A percentile compares a stretch with the other conserved stretches of the same genome.
Evolutionary conservation across 1,284 basidiomycete species (phyloP).

Genomic region (Boletellus deceptivus): DNA sequence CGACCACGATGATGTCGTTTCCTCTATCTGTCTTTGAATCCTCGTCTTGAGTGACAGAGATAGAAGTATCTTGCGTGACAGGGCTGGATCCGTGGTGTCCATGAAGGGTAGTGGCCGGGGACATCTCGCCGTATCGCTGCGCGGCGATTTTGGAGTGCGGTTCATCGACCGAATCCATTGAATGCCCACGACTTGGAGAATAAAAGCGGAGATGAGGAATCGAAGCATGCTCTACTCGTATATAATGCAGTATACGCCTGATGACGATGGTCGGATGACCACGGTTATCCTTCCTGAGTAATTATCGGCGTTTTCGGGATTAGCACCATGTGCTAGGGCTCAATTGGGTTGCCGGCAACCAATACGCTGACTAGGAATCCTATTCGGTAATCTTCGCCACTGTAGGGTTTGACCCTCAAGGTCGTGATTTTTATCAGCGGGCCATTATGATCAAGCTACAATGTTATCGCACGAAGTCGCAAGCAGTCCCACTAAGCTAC

Average conservation of each 20-base stretch:
- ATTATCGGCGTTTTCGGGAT: neutral
- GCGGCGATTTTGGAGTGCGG: neutral
- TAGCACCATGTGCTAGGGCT: too few relatives aligned
- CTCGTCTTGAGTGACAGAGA: neutral
- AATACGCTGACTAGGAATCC: too few relatives aligned
- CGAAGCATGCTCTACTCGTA: neutral
- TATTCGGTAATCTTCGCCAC: too few relatives aligned
- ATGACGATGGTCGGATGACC: neutral
- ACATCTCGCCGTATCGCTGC: constrained; percentile 4
- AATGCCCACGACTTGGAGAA: neutral
- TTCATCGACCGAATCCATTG: neutral
- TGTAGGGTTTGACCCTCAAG: too few relatives aligned
- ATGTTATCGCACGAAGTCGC: too few relatives aligned
- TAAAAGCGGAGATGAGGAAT: too few relatives aligned
- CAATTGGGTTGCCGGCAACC: too few relatives aligned
- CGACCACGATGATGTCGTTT: constrained; percentile 22
- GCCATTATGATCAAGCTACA: too few relatives aligned
- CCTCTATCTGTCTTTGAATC: neutral
- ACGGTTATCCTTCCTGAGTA: neutral
- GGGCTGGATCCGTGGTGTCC: neutral
- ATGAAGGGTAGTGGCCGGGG: constrained; percentile 12
- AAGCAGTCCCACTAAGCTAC: too few relatives aligned
- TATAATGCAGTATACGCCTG: neutral
- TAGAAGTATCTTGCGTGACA: neutral
- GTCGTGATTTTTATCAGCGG: too few relatives aligned